These are phyloP conservation scores for Neurospora sp. DNA, from an alignment of 495 filamentous ascomycete species.

Conservation along the genomic window DNA sequence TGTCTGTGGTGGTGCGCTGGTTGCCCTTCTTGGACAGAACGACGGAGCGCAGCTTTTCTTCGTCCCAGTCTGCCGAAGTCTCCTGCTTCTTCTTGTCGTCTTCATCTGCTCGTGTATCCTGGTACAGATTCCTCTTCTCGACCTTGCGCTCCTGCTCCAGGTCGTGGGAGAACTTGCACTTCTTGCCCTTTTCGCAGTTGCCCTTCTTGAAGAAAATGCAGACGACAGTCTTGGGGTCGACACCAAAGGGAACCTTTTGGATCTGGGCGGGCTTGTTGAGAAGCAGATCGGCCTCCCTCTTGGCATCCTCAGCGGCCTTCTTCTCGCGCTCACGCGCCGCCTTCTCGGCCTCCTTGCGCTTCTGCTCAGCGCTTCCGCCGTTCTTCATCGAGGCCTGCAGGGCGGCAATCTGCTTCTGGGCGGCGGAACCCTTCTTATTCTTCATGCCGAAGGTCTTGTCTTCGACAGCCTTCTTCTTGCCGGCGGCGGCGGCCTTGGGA, in stretches of 20 bases:
- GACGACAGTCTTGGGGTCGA: slow-evolving; percentile 96
- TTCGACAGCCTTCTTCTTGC: slow-evolving; percentile 57
- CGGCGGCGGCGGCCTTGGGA: slow-evolving; percentile 33
- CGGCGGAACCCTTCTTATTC: slow-evolving; percentile 92
- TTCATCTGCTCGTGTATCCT: slow-evolving; percentile 67
- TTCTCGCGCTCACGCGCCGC: slow-evolving; percentile 72
- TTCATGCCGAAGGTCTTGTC: slow-evolving; percentile 99
- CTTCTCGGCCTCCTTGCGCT: slow-evolving; percentile 84
- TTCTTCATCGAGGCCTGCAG: slow-evolving; percentile 59
- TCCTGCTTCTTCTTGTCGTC: slow-evolving; percentile 82
- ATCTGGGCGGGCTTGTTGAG: slow-evolving; percentile 91
- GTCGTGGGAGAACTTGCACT: slow-evolving; percentile 98
- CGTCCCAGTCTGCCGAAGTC: slow-evolving; percentile 92
- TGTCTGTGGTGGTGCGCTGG: slow-evolving; percentile 90
- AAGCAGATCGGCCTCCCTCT: slow-evolving; percentile 65
- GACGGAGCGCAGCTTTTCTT: slow-evolving; percentile 85
- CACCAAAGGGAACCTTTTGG: slow-evolving; percentile 95
- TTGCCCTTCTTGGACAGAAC: slow-evolving; percentile 95
- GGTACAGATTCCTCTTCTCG: slow-evolving; percentile 86
- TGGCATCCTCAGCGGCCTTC: slow-evolving; percentile 67
- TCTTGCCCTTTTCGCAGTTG: slow-evolving; percentile 90
- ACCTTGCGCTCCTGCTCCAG: slow-evolving; percentile 77
- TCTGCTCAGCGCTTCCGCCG: slow-evolving; percentile 72
- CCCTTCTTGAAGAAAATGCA: slow-evolving; percentile 96
- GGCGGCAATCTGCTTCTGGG: slow-evolving; percentile 80